Evolutionary conservation across 768 basidiomycete species (phyloP).

Genomic region (Podaxis pistillaris): DNA sequence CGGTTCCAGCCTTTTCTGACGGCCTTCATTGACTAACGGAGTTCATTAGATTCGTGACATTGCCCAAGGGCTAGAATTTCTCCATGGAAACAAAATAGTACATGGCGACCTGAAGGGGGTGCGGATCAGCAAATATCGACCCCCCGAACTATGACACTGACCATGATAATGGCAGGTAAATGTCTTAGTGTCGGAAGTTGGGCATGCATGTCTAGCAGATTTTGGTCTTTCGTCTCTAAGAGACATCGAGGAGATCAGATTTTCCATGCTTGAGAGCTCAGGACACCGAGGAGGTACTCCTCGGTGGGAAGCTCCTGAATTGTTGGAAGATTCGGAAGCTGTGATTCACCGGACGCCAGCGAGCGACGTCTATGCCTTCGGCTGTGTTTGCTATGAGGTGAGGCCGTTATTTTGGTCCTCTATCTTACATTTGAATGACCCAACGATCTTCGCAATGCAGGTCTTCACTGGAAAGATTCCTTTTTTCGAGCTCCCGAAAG

Average conservation of each 20-base stretch:
- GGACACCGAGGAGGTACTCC: conserved; percentile 12
- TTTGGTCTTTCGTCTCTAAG: conserved; percentile 12
- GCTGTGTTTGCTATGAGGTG: conserved; percentile 18
- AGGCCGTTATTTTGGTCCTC: background rate
- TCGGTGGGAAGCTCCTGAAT: conserved; percentile 16
- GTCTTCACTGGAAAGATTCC: conserved; percentile 20
- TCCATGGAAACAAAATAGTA: conserved; percentile 5
- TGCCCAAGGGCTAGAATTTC: background rate
- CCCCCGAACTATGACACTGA: background rate
- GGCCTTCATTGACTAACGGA: background rate
- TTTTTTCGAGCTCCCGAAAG: conserved; percentile 17
- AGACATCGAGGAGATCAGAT: conserved; percentile 13
- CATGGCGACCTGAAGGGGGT: conserved; percentile 16
- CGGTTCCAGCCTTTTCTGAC: background rate
- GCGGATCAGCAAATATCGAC: background rate
- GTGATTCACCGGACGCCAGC: background rate
- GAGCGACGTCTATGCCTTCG: conserved; percentile 16
- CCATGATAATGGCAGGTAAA: background rate
- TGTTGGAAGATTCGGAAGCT: conserved; percentile 6
- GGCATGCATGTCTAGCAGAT: conserved; percentile 8
- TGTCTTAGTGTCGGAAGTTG: background rate
- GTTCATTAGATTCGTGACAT: conserved; percentile 1
- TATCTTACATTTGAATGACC: background rate
- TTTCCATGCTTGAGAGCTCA: conserved; percentile 10
- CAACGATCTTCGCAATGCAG: background rate